phyloP scores from a whole-genome alignment of 176 grass and related monocot species.

The Aegilops tauschii region DNA sequence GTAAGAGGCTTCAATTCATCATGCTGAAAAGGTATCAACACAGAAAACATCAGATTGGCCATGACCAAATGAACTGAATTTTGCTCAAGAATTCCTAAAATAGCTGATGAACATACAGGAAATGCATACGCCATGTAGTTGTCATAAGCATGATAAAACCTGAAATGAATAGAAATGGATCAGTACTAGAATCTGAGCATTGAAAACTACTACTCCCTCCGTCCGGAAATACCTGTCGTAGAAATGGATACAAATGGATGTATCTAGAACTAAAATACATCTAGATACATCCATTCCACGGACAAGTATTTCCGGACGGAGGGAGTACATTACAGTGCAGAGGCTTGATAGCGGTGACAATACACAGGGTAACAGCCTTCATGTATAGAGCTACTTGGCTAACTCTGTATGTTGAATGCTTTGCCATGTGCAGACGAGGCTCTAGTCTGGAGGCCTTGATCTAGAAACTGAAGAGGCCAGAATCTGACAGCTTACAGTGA shows the following conservation, averaged over 20 bases:
- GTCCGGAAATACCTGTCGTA: too few relatives aligned
- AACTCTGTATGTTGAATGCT: background rate
- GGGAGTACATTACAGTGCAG: too few relatives aligned
- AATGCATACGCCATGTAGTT: conserved; percentile 98
- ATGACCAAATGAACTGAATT: background rate
- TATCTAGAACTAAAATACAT: too few relatives aligned
- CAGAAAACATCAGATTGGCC: conserved; percentile 26
- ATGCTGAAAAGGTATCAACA: conserved; percentile 60
- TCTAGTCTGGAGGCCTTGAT: background rate
- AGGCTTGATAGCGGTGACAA: background rate
- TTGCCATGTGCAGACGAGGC: background rate
- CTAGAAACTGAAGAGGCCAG: background rate
- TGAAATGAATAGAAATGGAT: conserved; percentile 47
- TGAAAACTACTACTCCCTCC: background rate
- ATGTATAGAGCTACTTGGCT: background rate
- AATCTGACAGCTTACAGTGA: background rate
- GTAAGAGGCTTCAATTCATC: conserved; percentile 94
- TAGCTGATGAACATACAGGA: conserved; percentile 52
- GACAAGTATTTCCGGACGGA: too few relatives aligned
- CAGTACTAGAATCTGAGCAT: conserved; percentile 14
- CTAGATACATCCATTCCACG: too few relatives aligned
- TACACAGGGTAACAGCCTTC: background rate
- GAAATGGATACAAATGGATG: too few relatives aligned
- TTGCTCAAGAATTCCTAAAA: background rate
- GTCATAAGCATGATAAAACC: conserved; percentile 99